Percentiles rank a stretch among this genome's conserved stretches.
Conservation (phyloP, 495 filamentous ascomycete species). For the Margaritispora aquatica region DNA sequence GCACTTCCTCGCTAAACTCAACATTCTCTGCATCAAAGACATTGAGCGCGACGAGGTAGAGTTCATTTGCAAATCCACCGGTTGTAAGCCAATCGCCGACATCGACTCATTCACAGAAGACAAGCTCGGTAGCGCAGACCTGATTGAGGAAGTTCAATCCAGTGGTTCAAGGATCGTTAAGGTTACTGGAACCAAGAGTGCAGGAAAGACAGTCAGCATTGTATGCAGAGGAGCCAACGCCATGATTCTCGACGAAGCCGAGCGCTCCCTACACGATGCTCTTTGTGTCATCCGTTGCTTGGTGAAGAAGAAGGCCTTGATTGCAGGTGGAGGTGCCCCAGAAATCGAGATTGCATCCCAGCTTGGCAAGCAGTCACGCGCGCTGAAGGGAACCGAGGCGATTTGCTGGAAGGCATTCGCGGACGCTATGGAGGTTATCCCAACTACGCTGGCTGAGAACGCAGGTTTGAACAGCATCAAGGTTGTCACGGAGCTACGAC, state of each 20-base stretch:
- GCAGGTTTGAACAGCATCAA: slow-evolving; percentile 96
- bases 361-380: slow-evolving; percentile 73
- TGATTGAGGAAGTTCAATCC: slow-evolving; percentile 86
- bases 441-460: slow-evolving; percentile 94
- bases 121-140: slow-evolving; percentile 93
- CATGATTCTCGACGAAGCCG: slow-evolving; percentile 93
- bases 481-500: slow-evolving; percentile 94
- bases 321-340: slow-evolving; percentile 92
- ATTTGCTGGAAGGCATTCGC: slow-evolving; percentile 99
- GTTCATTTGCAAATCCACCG: slow-evolving; percentile 96
- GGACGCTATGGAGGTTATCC: slow-evolving; percentile 95
- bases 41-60: slow-evolving; percentile 98
- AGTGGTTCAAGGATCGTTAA: slow-evolving; percentile 89
- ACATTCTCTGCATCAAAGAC: slow-evolving; percentile 93
- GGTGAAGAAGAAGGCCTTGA: slow-evolving; percentile 97
- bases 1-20: slow-evolving; percentile 95
- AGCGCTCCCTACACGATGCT: slow-evolving; percentile 92
- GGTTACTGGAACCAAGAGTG: slow-evolving; percentile 79
- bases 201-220: slow-evolving; percentile 85
- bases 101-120: slow-evolving; percentile 98
- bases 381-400: slow-evolving; percentile 80
- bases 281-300: slow-evolving; percentile 96
- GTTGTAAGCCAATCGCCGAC: slow-evolving; percentile 98
- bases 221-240: slow-evolving; percentile 91
- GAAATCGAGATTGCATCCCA: slow-evolving; percentile 90